Evolutionary conservation across 441 rosid species (phyloP).

Genomic region (Syzygium malaccense): DNA sequence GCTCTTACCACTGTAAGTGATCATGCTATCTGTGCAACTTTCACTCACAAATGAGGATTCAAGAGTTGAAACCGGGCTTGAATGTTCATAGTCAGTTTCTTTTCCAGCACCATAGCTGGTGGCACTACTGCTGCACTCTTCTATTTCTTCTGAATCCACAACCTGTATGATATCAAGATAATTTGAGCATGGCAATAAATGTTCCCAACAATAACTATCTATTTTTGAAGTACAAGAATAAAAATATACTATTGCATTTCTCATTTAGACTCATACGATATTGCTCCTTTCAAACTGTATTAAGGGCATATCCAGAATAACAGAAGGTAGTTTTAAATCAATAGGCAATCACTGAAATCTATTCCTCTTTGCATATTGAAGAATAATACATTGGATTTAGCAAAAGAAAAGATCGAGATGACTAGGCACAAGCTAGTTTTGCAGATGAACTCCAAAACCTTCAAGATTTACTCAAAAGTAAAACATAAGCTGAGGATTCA

Average conservation of each 20-base stretch:
- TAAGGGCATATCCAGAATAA: neutral
- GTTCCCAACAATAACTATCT: neutral
- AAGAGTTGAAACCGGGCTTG: constrained; percentile 29
- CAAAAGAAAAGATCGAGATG: neutral
- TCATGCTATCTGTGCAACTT: constrained; percentile 17
- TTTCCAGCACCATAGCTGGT: constrained; percentile 18
- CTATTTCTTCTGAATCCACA: constrained; percentile 24
- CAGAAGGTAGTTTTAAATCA: neutral
- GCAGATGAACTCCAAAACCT: neutral
- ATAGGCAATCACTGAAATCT: neutral
- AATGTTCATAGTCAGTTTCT: constrained; percentile 22
- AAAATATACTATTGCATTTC: neutral
- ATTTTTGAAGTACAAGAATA: neutral
- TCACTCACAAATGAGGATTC: constrained; percentile 28
- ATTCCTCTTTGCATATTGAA: neutral
- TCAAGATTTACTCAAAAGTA: neutral
- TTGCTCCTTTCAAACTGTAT: neutral
- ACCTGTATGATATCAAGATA: constrained; percentile 6
- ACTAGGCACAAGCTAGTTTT: neutral
- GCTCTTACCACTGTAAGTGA: constrained; percentile 18
- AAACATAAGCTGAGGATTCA: neutral
- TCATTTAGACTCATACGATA: neutral
- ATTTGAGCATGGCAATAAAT: neutral
- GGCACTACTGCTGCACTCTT: constrained; percentile 30
- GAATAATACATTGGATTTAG: neutral